Conservation (phyloP, 768 basidiomycete genomes). For the Pleurotus giganteus region DNA sequence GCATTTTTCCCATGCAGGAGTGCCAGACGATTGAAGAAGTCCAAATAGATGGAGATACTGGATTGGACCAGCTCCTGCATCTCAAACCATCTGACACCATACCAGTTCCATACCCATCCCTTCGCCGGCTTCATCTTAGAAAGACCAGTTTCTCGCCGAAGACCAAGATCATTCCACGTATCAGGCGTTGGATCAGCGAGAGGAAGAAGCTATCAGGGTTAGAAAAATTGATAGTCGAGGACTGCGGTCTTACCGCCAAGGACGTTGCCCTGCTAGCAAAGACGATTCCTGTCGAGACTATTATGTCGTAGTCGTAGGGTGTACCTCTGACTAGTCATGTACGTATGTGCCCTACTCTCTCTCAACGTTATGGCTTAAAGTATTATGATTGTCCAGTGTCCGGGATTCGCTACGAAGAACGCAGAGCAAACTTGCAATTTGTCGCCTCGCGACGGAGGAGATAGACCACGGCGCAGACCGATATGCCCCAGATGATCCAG, state of each 20-base stretch:
- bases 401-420: too few relatives aligned
- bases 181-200: not conserved
- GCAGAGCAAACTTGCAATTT: too few relatives aligned
- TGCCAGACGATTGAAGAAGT: not conserved
- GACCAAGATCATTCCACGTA: not conserved
- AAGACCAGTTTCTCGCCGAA: not conserved
- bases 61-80: not conserved
- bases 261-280: not conserved
- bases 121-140: not conserved
- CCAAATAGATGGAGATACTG: not conserved
- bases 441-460: too few relatives aligned
- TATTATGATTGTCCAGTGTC: too few relatives aligned
- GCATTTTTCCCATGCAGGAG: not conserved
- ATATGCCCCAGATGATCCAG: too few relatives aligned
- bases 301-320: too few relatives aligned
- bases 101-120: not conserved
- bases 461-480: too few relatives aligned
- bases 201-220: not conserved
- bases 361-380: too few relatives aligned
- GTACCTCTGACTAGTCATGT: too few relatives aligned
- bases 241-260: not conserved
- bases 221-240: not conserved
- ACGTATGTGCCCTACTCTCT: too few relatives aligned
- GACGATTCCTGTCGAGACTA: too few relatives aligned
- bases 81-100: not conserved